A percentile compares a stretch with the other conserved stretches of the same genome.
phyloP scores from a whole-genome alignment of 768 basidiomycete genomes.

The Albatrellus ellisii region DNA sequence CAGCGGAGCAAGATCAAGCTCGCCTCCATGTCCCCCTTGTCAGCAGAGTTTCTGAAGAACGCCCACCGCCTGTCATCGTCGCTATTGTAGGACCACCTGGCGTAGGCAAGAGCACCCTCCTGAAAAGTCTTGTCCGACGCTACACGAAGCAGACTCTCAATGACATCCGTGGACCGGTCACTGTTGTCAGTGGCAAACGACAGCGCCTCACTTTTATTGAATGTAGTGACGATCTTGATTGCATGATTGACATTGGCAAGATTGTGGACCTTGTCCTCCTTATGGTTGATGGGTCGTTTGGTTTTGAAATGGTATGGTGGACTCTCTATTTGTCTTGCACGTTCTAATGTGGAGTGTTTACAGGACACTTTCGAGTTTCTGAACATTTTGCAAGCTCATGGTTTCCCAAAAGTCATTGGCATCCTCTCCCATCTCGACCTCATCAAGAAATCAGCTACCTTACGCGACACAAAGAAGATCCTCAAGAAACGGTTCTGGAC shows the following conservation, averaged over 20 bases:
- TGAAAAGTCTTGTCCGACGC: conserved; percentile 82
- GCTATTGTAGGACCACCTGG: conserved; percentile 95
- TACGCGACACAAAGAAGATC: conserved; percentile 83
- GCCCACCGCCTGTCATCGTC: conserved; percentile 87
- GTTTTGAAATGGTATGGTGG: conserved; percentile 87
- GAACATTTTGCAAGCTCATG: conserved; percentile 92
- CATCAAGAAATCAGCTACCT: conserved; percentile 79
- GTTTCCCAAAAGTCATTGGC: conserved; percentile 97
- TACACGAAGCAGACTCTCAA: conserved; percentile 90
- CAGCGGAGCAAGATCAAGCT: conserved; percentile 88
- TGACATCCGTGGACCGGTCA: conserved; percentile 87
- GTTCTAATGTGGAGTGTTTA: neutral
- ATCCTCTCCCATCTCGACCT: conserved; percentile 94
- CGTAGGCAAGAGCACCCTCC: conserved; percentile 90
- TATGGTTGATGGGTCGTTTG: conserved; percentile 97
- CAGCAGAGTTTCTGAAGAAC: conserved; percentile 83
- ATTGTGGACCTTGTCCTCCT: conserved; percentile 92
- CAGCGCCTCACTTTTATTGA: conserved; percentile 92
- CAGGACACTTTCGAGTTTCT: conserved; percentile 99
- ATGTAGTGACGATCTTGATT: conserved; percentile 94
- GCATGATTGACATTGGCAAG: conserved; percentile 97
- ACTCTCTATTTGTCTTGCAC: neutral
- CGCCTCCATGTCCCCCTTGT: conserved; percentile 93
- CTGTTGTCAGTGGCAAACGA: conserved; percentile 88
- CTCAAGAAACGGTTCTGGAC: conserved; percentile 99